A percentile compares a stretch with the other conserved stretches of the same genome.
These are phyloP conservation scores for Populus pruinosa DNA, from an alignment of 345 rosid species.

Conservation along the genomic window DNA sequence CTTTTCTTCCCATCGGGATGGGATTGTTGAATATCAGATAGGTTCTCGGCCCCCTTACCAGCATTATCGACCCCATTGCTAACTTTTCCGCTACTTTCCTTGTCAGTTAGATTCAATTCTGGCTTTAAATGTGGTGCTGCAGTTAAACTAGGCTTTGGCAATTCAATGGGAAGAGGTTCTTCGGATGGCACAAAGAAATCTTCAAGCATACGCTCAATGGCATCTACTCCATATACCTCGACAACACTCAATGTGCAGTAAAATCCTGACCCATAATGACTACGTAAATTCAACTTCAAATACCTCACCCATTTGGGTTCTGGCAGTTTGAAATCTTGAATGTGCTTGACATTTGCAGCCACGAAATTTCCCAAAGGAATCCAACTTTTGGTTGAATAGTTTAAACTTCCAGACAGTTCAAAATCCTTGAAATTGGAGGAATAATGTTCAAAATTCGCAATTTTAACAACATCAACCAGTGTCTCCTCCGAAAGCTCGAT, in stretches of 20 bases:
- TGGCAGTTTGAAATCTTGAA: conserved; percentile 64
- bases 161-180: conserved; percentile 35
- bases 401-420: conserved; percentile 71
- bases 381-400: conserved; percentile 72
- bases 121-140: conserved; percentile 23
- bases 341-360: conserved; percentile 72
- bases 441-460: conserved; percentile 86
- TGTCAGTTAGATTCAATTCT: conserved; percentile 29
- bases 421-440: conserved; percentile 84
- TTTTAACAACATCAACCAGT: conserved; percentile 75
- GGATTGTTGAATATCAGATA: conserved; percentile 33
- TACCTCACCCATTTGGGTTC: conserved; percentile 95
- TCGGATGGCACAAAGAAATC: conserved; percentile 66
- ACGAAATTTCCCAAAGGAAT: conserved; percentile 53
- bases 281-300: conserved; percentile 59
- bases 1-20: conserved; percentile 29
- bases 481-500: conserved; percentile 87
- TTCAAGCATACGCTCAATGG: conserved; percentile 89
- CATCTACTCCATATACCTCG: conserved; percentile 88
- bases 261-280: conserved; percentile 92
- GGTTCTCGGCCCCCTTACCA: conserved; percentile 20
- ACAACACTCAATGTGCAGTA: conserved; percentile 84
- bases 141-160: conserved; percentile 33
- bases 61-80: conserved; percentile 22
- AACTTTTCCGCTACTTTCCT: conserved; percentile 30